phyloP scores from a whole-genome alignment of 768 basidiomycete species.

The Kwoniella sp. region DNA sequence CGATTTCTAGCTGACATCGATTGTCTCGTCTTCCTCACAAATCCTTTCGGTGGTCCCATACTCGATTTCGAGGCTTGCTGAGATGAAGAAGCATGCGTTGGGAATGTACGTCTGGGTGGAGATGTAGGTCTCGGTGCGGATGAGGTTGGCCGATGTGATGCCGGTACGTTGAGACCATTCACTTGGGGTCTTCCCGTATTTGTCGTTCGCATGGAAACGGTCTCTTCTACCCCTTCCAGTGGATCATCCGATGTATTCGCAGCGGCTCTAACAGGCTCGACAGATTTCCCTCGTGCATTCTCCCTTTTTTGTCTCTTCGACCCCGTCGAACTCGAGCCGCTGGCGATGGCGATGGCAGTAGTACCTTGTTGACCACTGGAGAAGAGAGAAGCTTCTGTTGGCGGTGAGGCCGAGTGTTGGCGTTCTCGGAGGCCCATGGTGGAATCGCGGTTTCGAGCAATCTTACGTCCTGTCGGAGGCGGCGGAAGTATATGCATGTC shows the following conservation, averaged over 20 bases:
- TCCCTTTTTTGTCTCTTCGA: constrained; percentile 17
- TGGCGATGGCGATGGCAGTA: too few relatives aligned
- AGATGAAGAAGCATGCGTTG: constrained; percentile 4
- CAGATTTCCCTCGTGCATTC: constrained; percentile 13
- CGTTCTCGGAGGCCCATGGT: constrained; percentile 37
- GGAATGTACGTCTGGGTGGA: constrained; percentile 26
- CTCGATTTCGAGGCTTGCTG: constrained; percentile 6
- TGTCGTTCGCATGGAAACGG: constrained; percentile 10
- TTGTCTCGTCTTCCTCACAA: constrained; percentile 38
- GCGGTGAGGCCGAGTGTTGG: constrained; percentile 14
- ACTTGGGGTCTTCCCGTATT: constrained; percentile 11
- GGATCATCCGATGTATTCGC: constrained; percentile 30
- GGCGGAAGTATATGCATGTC: constrained; percentile 35
- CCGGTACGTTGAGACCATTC: constrained; percentile 28
- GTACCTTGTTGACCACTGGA: too few relatives aligned
- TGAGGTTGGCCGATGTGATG: constrained; percentile 16
- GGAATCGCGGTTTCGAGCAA: constrained; percentile 48
- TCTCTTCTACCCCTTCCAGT: constrained; percentile 19
- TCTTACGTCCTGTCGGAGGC: constrained; percentile 49
- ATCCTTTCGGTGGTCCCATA: constrained; percentile 38
- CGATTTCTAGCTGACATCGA: constrained; percentile 22
- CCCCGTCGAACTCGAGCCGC: constrained; percentile 1
- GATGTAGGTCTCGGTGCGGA: constrained; percentile 33
- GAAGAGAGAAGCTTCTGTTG: neutral
- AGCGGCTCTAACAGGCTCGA: constrained; percentile 33